Base-by-base conservation (phyloP, 2,329 filamentous ascomycete species). In the Fusarium citri region DNA sequence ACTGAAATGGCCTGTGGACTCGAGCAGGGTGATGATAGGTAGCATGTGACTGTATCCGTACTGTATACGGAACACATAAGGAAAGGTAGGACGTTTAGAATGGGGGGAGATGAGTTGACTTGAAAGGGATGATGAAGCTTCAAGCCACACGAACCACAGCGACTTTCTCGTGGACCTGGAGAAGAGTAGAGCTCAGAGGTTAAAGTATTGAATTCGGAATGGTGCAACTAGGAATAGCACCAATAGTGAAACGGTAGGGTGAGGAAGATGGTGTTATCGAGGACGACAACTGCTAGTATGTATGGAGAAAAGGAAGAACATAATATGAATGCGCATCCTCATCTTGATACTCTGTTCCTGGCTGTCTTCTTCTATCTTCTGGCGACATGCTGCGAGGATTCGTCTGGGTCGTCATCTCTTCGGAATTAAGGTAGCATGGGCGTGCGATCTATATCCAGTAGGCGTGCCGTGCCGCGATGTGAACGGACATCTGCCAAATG, bases 131-230 rank as follows among this genome's bases (percentile, higher is more conserved):
- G 62, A 66, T 60, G 64, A 60, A 71, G 64, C 64, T 67, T 66
- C 61, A 72, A 55, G 59, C 70, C 72, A 74, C 68, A 57, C 59
- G 46, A 57, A 60, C 55, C 69, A 55, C 42, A 40, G 59, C 34
- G 41, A 57, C 58, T 68, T 64, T 34, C 34, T 37, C 34, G 69
- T 55, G 42, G 30, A 42, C 31, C 61, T 53, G 69, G 40, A 64
- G 53, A 48, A 53, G 28, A 22, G 25, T 55, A 73, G 42, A 58
- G 64, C 57, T 67, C 40, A 54, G 58, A 55, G 41, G 54, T 59
- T 60, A 55, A 67, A 55, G 55, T 43, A 55, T 43, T 61, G 54
- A 55, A 41, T 60, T 62, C 48, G 64, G 59, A 40, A 55, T 55
- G 47, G 55, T 62, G 40, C 59, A 64, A 37, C 40, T 64, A 47